Base-by-base conservation (phyloP, 1,284 basidiomycete genomes). In the Phlebopus sp. region DNA sequence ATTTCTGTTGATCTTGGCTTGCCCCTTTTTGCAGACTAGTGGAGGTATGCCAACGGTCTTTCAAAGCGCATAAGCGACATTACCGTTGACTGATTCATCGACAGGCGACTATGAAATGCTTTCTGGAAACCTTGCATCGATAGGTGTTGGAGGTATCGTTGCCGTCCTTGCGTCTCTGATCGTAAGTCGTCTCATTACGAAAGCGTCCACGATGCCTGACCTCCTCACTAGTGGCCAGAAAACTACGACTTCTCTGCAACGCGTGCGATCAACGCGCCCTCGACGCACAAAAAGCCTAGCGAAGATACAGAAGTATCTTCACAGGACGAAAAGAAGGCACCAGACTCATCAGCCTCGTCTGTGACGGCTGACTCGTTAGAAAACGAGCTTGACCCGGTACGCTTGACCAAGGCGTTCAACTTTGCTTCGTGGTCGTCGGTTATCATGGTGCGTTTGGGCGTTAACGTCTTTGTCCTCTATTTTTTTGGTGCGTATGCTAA, bases 91-190 rank as follows among this genome's bases (percentile, higher is more conserved):
- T 18, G 25, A 21, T 36, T 42, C 25, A 10, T 31, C 36, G 74
- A 72, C 19, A 62, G 84, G 86, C 17, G 86, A 92, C 67, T 84
- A 83, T 41, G 84, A 87, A 59, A 90, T 90, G 86, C 75, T 96
- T 14, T 85, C 92, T 0, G 92, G 93, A 5, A 95, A 96, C 68
- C 70, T 96, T 11, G 86, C 90, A 1, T 85, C 92, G 0, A 90
- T 97, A 56, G 84, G 83, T 17, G 76, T 90, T 18, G 90, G 92
- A 6, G 88, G 78, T 1, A 84, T 97, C 50, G 73, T 97, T 56
- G 79, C 90, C 0, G 70, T 84, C 23, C 72, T 69, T 0, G 72
- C 77, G 36, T 90, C 89, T 0, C 65, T 81, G 41, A 54, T 63
- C 1, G 62, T 63, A 49, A n/a, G 63, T 53, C 39, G 35, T 4